Percentiles rank a stretch among this genome's conserved stretches.
phyloP scores from a whole-genome alignment of 192 early-diverging fungal genomes.

The Coemansia sp. region DNA sequence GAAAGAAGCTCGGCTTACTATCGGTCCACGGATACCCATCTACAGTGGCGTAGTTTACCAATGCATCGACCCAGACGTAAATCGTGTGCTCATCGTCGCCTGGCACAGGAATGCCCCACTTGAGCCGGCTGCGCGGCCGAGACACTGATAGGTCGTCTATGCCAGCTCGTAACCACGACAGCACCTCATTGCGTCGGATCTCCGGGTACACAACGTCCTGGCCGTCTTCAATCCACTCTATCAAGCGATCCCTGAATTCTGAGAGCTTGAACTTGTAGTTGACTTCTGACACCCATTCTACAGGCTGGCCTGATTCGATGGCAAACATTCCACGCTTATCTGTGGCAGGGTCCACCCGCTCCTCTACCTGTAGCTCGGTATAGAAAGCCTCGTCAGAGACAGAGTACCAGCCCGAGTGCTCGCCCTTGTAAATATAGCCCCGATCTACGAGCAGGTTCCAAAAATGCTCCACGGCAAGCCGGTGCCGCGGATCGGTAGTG shows the following conservation, averaged over 20 bases:
- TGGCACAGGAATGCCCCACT: constrained; percentile 93
- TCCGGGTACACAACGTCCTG: constrained; percentile 68
- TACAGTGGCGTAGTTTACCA: constrained; percentile 88
- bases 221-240: constrained; percentile 68
- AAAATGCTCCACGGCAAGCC: constrained; percentile 63
- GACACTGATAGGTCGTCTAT: constrained; percentile 85
- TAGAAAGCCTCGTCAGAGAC: constrained; percentile 96
- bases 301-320: constrained; percentile 77
- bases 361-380: constrained; percentile 67
- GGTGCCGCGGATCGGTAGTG: constrained; percentile 80
- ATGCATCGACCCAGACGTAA: constrained; percentile 97
- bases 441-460: constrained; percentile 69
- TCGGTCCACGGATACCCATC: constrained; percentile 76
- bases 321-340: constrained; percentile 39
- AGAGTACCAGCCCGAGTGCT: constrained; percentile 92
- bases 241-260: constrained; percentile 58
- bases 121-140: constrained; percentile 67
- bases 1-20: constrained; percentile 43
- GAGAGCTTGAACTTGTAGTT: constrained; percentile 92
- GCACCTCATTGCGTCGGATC: constrained; percentile 63
- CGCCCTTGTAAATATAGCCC: constrained; percentile 88
- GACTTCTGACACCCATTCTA: constrained; percentile 89
- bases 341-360: constrained; percentile 45
- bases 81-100: constrained; percentile 83
- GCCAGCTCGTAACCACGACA: constrained; percentile 57